Evolutionary conservation across 805 yeast genomes (phyloP).

Genomic region (Trichomonascus vanleenenianus): DNA sequence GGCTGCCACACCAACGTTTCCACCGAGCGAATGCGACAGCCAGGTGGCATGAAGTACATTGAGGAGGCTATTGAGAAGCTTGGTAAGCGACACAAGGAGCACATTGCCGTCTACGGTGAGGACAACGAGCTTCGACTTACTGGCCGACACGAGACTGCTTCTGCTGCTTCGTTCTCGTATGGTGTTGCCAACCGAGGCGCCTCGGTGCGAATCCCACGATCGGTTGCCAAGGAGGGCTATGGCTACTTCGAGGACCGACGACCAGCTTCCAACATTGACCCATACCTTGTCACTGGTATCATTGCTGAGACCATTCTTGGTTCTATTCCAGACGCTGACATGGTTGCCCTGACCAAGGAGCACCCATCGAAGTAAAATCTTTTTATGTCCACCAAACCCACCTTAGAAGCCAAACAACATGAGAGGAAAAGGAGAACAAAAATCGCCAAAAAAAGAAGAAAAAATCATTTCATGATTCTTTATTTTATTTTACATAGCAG

Average conservation of each 20-base stretch:
- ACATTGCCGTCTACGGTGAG: slow-evolving; percentile 88
- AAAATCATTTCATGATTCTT: no score
- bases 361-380: no score
- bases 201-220: slow-evolving; percentile 96
- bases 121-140: slow-evolving; percentile 95
- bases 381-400: background rate
- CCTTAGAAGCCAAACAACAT: background rate
- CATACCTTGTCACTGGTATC: slow-evolving; percentile 97
- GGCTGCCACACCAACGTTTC: slow-evolving; percentile 99
- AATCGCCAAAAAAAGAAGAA: no score
- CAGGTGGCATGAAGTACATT: slow-evolving; percentile 94
- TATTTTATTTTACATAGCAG: no score
- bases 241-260: slow-evolving; percentile 99
- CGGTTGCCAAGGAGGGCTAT: slow-evolving; percentile 94
- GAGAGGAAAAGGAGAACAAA: background rate
- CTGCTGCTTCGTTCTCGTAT: slow-evolving; percentile 79
- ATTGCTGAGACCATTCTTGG: slow-evolving; percentile 96
- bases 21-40: slow-evolving; percentile 79
- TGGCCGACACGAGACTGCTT: slow-evolving; percentile 98
- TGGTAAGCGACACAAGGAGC: slow-evolving; percentile 94
- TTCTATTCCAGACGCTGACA: slow-evolving; percentile 88
- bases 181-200: slow-evolving; percentile 99
- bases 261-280: slow-evolving; percentile 99
- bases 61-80: slow-evolving; percentile 90
- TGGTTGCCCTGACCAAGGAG: slow-evolving; percentile 57